Evolutionary conservation across 2,329 filamentous ascomycete species (phyloP).

Genomic region (Claviceps pazoutovae): DNA sequence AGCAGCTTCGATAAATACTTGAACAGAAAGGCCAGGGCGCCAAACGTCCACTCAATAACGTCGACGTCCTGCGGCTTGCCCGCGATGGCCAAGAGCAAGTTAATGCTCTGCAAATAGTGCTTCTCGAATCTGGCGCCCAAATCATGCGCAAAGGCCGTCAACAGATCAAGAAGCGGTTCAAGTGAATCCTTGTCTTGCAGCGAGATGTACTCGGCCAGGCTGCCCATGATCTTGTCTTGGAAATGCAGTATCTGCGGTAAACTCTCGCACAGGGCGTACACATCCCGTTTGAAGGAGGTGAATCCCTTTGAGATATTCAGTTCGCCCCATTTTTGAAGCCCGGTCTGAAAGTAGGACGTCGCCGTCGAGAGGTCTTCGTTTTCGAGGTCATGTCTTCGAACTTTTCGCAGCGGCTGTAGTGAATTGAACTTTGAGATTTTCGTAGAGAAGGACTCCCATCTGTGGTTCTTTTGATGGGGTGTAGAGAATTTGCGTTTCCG

Average conservation of each 20-base stretch:
- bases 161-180: slow-evolving; percentile 74
- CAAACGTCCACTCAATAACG: slow-evolving; percentile 97
- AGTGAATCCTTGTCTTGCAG: slow-evolving; percentile 65
- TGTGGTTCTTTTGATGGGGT: slow-evolving; percentile 65
- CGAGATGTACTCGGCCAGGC: slow-evolving; percentile 63
- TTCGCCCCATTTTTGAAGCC: slow-evolving; percentile 79
- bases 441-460: slow-evolving; percentile 81
- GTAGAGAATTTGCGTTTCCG: slow-evolving; percentile 58
- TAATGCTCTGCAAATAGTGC: slow-evolving; percentile 65
- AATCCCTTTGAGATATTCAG: slow-evolving; percentile 80
- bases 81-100: slow-evolving; percentile 63
- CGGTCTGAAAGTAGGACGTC: slow-evolving; percentile 76
- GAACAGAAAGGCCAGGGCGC: slow-evolving; percentile 85
- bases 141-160: slow-evolving; percentile 91
- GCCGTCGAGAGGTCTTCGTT: slow-evolving; percentile 60
- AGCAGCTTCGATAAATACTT: slow-evolving; percentile 87
- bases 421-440: slow-evolving; percentile 82
- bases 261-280: slow-evolving; percentile 70
- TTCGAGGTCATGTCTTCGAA: slow-evolving; percentile 73
- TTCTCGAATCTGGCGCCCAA: slow-evolving; percentile 77
- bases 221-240: slow-evolving; percentile 68
- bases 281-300: slow-evolving; percentile 59
- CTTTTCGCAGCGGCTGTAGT: slow-evolving; percentile 80
- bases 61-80: slow-evolving; percentile 64
- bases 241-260: slow-evolving; percentile 86